phyloP scores from a whole-genome alignment of 129 eudicot genomes.

The Deinandra increscens region DNA sequence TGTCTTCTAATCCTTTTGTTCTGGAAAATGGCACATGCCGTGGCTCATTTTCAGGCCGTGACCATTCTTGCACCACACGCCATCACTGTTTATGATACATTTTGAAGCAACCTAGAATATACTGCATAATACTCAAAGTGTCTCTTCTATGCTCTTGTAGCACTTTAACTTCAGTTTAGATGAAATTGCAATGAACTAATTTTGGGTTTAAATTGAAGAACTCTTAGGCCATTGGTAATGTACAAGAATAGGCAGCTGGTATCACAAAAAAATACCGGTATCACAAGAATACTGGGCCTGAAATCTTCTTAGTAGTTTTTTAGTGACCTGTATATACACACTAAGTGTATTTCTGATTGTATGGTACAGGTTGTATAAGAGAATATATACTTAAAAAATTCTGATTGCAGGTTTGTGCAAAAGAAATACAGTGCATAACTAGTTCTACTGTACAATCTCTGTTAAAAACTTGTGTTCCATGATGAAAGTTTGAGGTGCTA shows the following conservation, averaged over 20 bases:
- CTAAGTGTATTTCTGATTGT: background rate
- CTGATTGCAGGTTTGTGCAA: background rate
- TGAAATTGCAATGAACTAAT: background rate
- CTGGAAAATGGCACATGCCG: background rate
- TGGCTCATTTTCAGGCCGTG: background rate
- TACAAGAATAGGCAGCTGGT: background rate
- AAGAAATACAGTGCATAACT: background rate
- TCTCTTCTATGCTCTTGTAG: background rate
- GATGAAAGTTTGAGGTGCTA: background rate
- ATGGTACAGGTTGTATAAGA: background rate
- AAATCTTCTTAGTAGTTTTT: background rate
- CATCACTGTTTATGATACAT: background rate
- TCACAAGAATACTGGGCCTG: background rate
- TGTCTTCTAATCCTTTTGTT: background rate
- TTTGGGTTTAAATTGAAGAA: background rate
- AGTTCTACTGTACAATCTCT: background rate
- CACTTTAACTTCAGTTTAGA: background rate
- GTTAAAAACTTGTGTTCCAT: background rate
- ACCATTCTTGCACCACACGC: background rate
- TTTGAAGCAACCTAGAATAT: background rate
- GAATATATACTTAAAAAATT: background rate
- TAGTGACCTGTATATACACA: background rate
- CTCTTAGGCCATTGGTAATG: background rate
- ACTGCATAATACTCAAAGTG: background rate
- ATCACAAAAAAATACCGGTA: background rate